These are phyloP conservation scores for Neonectria neomacrospora DNA, from an alignment of 2,329 filamentous ascomycete genomes.

Conservation along the genomic window DNA sequence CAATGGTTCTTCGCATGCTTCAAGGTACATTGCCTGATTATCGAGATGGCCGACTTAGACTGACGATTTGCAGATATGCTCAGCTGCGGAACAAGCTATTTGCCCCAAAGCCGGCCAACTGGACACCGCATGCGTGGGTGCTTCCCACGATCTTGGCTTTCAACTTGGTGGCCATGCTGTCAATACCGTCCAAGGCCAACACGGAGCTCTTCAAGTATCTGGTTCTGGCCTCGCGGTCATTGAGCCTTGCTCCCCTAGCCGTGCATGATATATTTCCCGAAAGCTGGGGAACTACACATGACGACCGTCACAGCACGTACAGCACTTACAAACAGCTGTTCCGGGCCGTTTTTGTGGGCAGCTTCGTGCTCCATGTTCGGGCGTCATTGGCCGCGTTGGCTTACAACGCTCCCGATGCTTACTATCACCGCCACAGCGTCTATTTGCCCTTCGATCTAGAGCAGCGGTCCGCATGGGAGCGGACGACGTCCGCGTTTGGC, in stretches of 20 bases:
- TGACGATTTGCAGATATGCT: slow-evolving; percentile 36
- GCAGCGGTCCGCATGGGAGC: slow-evolving; percentile 57
- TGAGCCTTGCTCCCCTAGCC: slow-evolving; percentile 59
- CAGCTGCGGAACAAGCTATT: slow-evolving; percentile 47
- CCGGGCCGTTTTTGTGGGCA: slow-evolving; percentile 56
- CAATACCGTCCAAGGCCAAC: slow-evolving; percentile 54
- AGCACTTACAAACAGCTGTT: slow-evolving; percentile 59
- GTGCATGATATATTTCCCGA: slow-evolving; percentile 59
- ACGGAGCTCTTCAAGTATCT: slow-evolving; percentile 53
- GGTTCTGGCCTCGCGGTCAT: slow-evolving; percentile 47
- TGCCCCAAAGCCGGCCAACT: slow-evolving; percentile 56
- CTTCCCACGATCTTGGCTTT: slow-evolving; percentile 49
- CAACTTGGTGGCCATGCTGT: slow-evolving; percentile 51
- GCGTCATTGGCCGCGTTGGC: slow-evolving; percentile 56
- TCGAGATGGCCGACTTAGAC: neutral
- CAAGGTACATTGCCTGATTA: slow-evolving; percentile 42
- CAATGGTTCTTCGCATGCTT: slow-evolving; percentile 43
- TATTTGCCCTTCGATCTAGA: slow-evolving; percentile 59
- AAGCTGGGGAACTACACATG: slow-evolving; percentile 59
- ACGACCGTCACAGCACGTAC: slow-evolving; percentile 53
- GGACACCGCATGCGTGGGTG: slow-evolving; percentile 53
- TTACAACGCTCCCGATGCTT: slow-evolving; percentile 59
- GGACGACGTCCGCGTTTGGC: slow-evolving; percentile 56
- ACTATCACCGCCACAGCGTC: slow-evolving; percentile 61
- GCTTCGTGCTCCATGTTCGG: slow-evolving; percentile 58